Evolutionary conservation across 2,329 filamentous ascomycete species (phyloP), one percentile per base, ranked within the genome.

Genomic region (Cladosporium austrohemisphaericum): DNA sequence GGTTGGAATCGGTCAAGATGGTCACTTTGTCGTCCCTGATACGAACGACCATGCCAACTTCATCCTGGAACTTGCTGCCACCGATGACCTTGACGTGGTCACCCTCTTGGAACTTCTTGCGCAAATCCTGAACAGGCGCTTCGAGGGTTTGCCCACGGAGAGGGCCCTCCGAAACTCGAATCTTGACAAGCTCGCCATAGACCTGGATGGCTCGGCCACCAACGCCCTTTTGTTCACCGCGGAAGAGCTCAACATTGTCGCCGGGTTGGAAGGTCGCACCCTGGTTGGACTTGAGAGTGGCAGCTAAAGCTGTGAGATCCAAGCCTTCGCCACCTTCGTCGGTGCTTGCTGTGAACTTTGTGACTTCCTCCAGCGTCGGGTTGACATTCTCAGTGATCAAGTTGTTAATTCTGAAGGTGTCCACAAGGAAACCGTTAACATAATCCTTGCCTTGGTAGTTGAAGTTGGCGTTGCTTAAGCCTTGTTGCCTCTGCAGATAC

Each of bases 21-120:
- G 93, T 97, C 51, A 98, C 90, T 31, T 88, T 84, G 66, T 98
- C 93, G 52, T 95, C 89, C 41, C 83, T 85, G 57, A 96, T 93
- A 67, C 89, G 88, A 57, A 97, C 90, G 44, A 98, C 91, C 81
- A 96, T 95, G 69, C 93, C 93, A 36, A 97, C 86, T 71, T 98
- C 93, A 60, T 96, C 93, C 49, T 88, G 83, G 68, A 91, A 97
- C 60, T 89, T 86, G 72, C 91, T 95, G 31, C 91, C 92, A 49
- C 93, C 92, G 65, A 96, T 95, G 58, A 98, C 93, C 74, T 97
- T 97, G 74, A 98, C 93, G 65, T 98, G 93, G 63, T 98, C 93
- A 75, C 93, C 93, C 54, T 91, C 80, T 57, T 80, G 83, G 78
- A 98, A 98, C 23, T 88, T 81, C 71, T 98, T 98, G 51, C 93